Conservation (phyloP, 176 grass and related monocot genomes). For the Musa itinerans region DNA sequence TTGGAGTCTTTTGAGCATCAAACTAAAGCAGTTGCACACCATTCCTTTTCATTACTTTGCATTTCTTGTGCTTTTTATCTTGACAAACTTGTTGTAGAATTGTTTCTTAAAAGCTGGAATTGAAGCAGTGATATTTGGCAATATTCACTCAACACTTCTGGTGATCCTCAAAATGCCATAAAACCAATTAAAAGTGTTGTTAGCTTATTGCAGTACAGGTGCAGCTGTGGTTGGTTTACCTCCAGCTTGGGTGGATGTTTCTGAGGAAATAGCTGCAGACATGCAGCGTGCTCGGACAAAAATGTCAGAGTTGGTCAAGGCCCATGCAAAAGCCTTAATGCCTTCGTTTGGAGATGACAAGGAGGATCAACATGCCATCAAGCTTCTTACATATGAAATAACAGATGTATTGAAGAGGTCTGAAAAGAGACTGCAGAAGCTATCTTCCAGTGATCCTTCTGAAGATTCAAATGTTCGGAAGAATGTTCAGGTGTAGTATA, state of each 20-base stretch:
- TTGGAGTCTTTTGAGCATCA: background rate
- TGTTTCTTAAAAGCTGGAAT: background rate
- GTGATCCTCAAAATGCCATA: background rate
- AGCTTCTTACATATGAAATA: conserved; percentile 71
- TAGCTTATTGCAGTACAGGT: conserved; percentile 41
- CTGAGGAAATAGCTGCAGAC: conserved; percentile 72
- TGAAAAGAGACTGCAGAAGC: conserved; percentile 60
- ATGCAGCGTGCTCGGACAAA: conserved; percentile 75
- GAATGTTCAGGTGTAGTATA: conserved; percentile 48
- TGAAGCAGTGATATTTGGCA: background rate
- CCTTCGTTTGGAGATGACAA: conserved; percentile 74
- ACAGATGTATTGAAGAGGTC: conserved; percentile 73
- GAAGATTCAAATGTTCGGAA: conserved; percentile 94
- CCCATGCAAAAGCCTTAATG: conserved; percentile 81
- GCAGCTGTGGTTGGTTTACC: conserved; percentile 46
- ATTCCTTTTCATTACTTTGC: conserved; percentile 5
- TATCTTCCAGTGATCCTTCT: conserved; percentile 56
- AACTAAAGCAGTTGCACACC: background rate
- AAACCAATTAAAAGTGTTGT: conserved; percentile 14
- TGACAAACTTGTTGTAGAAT: conserved; percentile 20
- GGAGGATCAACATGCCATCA: conserved; percentile 61
- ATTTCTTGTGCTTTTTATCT: conserved; percentile 11
- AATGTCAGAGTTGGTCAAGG: conserved; percentile 73
- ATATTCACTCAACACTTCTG: background rate
- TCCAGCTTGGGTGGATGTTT: conserved; percentile 84